Evolutionary conservation across 2,329 filamentous ascomycete species (phyloP), one percentile per base, ranked within the genome.

Genomic region (Colletotrichum echinochloae): DNA sequence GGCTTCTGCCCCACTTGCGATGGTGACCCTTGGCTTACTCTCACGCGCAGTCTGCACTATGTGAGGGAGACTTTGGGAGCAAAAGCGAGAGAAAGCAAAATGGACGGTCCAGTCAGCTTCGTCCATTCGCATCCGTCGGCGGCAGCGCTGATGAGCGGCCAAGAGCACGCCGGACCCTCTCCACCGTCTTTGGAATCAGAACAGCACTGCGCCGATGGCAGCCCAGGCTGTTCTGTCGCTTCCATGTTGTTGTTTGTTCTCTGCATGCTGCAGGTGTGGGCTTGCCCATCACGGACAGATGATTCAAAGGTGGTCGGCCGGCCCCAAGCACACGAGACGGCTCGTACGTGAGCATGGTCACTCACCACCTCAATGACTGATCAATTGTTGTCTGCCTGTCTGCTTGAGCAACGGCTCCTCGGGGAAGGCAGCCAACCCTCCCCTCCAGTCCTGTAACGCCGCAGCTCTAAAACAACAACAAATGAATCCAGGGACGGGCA

Each of bases 401-500:
- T 41, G 39, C 16, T 41, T 5, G 39, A 18, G 16, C 16, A 35
- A 54, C 9, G 30, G 33, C 20, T 37, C 28, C 2, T n/a, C 4
- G 37, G 52, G 11, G 33, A 20, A 30, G 52, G n/a, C 33, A 39
- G 52, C 39, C 12, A 26, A 37, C 28, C 20, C 20, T n/a, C 33
- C 33, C 26, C 5, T 30, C 26, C 4, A 26, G 33, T 26, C 14
- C 33, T 33, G 44, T 46, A 26, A 28, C n/a, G 66, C 61, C 46
- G 46, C 48, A 54, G 52, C 66, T 59, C 39, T 44, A 60, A 65
- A 49, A 57, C 54, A 65, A 59, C 30, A 48, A 54, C 12, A 48
- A 65, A 60, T 60, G 54, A 48, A 26, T 37, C 49, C 63, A 55
- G 61, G 63, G 49, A 66, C 66, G 61, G 66, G 52, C 61, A 54